Evolutionary conservation across 2,329 filamentous ascomycete species (phyloP), one percentile per base, ranked within the genome.

Genomic region (Xylariaceae sp.): DNA sequence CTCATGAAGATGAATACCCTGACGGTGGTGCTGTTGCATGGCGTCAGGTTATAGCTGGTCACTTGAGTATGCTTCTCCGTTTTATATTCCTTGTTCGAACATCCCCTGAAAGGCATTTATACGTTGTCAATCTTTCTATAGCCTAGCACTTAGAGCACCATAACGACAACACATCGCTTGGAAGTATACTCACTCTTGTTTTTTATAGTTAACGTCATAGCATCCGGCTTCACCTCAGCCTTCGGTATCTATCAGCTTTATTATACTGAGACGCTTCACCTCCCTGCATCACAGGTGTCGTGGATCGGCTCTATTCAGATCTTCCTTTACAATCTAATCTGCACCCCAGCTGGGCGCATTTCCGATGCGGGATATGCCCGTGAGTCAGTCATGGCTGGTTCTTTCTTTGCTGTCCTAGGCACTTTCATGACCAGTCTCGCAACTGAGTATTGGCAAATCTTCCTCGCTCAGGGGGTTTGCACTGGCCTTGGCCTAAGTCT

Each of bases 401-500:
- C 72, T 40, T 68, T 73, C 46, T 65, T 81, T 50, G 74, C 78
- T 50, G 45, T 75, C 1, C 16, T 74, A 2, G 74, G 75, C 14
- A 68, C 72, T 7, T 74, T 77, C 62, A 65, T 70, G 59, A 74
- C 73, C 10, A 74, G 71, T 16, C 62, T 75, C 4, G 67, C 71
- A 7, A 74, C 66, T 1, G 58, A 64, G 16, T 76, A 76, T 57
- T 75, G 73, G 71, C 73, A 76, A 52, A 61, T 78, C 4, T 71
- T 78, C 41, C 70, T 78, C 2, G 69, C 71, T 3, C 81, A 84
- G 63, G 81, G 79, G 0, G 59, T 84, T 6, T 78, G 77, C 43
- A 79, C 79, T 5, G 83, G 84, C 0, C 68, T 86, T 14, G 84
- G 84, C 18, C 40, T 67, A 2, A 79, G 83, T 23, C 70, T 86